These are phyloP conservation scores for Zostera marina DNA, from an alignment of 116 monocot species.

Conservation along the genomic window DNA sequence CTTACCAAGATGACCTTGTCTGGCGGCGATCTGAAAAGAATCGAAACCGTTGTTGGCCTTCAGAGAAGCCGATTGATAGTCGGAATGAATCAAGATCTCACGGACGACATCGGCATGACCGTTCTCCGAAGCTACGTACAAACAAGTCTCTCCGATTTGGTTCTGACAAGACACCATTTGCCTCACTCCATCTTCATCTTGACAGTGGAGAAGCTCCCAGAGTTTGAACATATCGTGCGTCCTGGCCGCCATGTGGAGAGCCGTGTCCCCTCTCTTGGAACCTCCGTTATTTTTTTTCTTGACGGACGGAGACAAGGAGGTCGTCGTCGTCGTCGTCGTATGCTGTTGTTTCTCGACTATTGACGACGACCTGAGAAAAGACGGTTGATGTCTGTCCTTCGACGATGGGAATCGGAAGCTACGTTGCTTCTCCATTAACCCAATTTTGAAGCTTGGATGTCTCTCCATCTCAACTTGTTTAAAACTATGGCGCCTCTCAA, in stretches of 20 bases:
- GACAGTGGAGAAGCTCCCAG: constrained; percentile 27
- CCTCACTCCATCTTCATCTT: constrained; percentile 15
- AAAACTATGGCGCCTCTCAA: constrained; percentile 57
- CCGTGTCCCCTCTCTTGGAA: constrained; percentile 60
- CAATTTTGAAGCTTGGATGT: constrained; percentile 16
- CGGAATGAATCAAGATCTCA: constrained; percentile 58
- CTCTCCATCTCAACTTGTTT: constrained; percentile 12
- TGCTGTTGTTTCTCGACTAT: constrained; percentile 14
- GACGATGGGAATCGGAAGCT: constrained; percentile 26
- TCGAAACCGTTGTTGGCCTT: constrained; percentile 74
- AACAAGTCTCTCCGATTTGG: constrained; percentile 63
- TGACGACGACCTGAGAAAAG: constrained; percentile 25
- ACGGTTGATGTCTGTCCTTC: constrained; percentile 44
- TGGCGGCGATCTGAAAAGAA: constrained; percentile 73
- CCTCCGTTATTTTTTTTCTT: constrained; percentile 48
- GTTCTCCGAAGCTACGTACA: constrained; percentile 80
- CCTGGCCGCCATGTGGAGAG: constrained; percentile 63
- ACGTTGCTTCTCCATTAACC: constrained; percentile 27
- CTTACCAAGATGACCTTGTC: constrained; percentile 61
- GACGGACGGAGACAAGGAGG: constrained; percentile 13
- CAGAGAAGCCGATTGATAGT: constrained; percentile 48
- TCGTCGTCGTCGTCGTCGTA: too few relatives aligned
- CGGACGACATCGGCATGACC: constrained; percentile 54
- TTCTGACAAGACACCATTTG: constrained; percentile 48
- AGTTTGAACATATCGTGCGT: constrained; percentile 38